These are phyloP conservation scores for Centella asiatica DNA, from an alignment of 129 eudicot species.

Conservation along the genomic window DNA sequence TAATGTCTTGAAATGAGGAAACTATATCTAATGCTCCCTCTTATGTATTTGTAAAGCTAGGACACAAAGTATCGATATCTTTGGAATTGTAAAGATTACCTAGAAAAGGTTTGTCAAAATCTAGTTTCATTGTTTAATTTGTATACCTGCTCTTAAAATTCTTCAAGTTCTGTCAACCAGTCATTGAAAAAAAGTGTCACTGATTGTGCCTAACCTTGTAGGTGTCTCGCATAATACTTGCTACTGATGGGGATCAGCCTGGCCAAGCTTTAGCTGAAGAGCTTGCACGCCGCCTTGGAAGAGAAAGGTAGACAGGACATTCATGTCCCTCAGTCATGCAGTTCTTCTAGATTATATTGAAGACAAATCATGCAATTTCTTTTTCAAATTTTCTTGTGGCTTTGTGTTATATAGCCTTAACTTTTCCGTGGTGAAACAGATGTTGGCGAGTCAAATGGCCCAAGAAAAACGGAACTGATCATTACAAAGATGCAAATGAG, in stretches of 20 bases:
- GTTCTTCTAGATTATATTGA: background rate
- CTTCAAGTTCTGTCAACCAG: background rate
- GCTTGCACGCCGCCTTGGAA: slow-evolving; percentile 69
- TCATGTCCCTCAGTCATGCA: background rate
- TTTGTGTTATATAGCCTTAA: slow-evolving; percentile 7
- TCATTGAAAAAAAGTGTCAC: background rate
- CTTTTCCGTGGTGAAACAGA: slow-evolving; percentile 34
- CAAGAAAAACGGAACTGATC: slow-evolving; percentile 43
- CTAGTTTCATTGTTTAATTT: background rate
- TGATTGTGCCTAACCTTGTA: slow-evolving; percentile 6
- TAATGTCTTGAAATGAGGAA: background rate
- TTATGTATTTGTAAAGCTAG: slow-evolving; percentile 13
- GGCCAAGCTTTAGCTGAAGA: slow-evolving; percentile 70
- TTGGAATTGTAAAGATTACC: slow-evolving; percentile 90
- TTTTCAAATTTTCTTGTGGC: background rate
- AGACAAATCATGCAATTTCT: background rate
- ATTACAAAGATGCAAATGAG: slow-evolving; percentile 93
- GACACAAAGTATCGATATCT: slow-evolving; percentile 60
- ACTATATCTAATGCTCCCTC: background rate
- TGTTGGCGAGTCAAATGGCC: slow-evolving; percentile 99
- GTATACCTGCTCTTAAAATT: background rate
- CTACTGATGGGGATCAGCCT: slow-evolving; percentile 60
- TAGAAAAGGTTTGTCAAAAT: slow-evolving; percentile 47
- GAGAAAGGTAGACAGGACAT: slow-evolving; percentile 62
- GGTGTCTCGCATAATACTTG: slow-evolving; percentile 66